Conservation (phyloP, 352 stramenopile species). For the Peronospora belbahrii region DNA sequence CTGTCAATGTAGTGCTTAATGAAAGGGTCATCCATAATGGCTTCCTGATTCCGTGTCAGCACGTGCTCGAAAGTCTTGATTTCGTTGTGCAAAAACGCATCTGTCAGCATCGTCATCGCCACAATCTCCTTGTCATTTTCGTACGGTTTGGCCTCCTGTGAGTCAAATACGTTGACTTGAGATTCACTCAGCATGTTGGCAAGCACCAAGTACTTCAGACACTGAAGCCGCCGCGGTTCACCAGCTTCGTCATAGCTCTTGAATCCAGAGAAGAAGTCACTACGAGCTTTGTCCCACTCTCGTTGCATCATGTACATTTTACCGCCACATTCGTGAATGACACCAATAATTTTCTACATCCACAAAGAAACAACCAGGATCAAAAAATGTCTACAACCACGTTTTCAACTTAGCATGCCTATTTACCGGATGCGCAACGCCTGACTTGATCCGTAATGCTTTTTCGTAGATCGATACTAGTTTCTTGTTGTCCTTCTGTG, state of each 20-base stretch:
- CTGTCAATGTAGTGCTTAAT: conserved; percentile 93
- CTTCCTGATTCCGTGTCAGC: conserved; percentile 72
- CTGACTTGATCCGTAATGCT: conserved; percentile 82
- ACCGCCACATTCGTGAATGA: conserved; percentile 92
- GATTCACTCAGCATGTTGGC: conserved; percentile 93
- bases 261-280: conserved; percentile 93
- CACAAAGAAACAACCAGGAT: conserved; percentile 1
- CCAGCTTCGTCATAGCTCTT: conserved; percentile 96
- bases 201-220: conserved; percentile 92
- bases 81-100: conserved; percentile 92
- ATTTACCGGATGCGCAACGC: conserved; percentile 81
- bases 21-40: conserved; percentile 93
- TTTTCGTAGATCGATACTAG: conserved; percentile 90
- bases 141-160: conserved; percentile 88
- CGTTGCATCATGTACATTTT: conserved; percentile 96
- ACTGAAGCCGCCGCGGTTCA: conserved; percentile 86
- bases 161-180: conserved; percentile 94
- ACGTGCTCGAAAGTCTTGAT: conserved; percentile 93
- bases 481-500: conserved; percentile 91
- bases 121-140: conserved; percentile 93
- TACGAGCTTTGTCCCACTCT: conserved; percentile 89
- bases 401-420: neutral
- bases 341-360: conserved; percentile 83
- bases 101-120: conserved; percentile 93
- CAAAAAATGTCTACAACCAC: neutral